Evolutionary conservation across 2,329 filamentous ascomycete species (phyloP).

Genomic region (Colletotrichum falcatum): DNA sequence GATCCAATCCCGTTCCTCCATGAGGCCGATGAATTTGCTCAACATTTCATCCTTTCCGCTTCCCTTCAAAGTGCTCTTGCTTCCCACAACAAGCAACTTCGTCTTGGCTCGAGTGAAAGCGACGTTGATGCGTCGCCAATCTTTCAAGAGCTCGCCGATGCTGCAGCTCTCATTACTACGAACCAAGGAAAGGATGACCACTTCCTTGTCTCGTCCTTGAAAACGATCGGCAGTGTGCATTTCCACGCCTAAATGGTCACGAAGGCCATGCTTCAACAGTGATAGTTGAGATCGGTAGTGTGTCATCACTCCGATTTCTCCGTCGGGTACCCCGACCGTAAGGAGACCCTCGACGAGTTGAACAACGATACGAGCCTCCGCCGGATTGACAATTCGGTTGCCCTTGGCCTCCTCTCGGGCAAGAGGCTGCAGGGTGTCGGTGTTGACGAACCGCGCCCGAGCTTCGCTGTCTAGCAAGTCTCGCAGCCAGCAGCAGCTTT

Average conservation of each 20-base stretch:
- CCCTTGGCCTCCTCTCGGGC: constrained; percentile 81
- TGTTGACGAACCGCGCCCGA: constrained; percentile 91
- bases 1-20: constrained; percentile 83
- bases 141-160: constrained; percentile 91
- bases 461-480: constrained; percentile 76
- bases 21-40: constrained; percentile 78
- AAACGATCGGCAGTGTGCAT: constrained; percentile 98
- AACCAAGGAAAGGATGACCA: constrained; percentile 88
- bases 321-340: constrained; percentile 77
- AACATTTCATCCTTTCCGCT: constrained; percentile 81
- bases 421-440: constrained; percentile 75
- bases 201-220: constrained; percentile 95
- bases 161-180: constrained; percentile 83
- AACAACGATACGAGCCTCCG: constrained; percentile 81
- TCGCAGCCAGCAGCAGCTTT: constrained; percentile 77
- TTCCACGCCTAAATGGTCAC: constrained; percentile 75
- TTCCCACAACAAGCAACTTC: constrained; percentile 91
- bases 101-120: constrained; percentile 93
- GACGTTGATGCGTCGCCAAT: constrained; percentile 95
- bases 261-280: constrained; percentile 80
- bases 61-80: constrained; percentile 80
- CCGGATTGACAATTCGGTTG: constrained; percentile 86
- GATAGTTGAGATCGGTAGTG: constrained; percentile 95
- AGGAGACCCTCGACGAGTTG: constrained; percentile 87
- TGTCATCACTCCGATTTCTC: constrained; percentile 93